Evolutionary conservation across 305 asterid genomes (phyloP), one percentile per base, ranked within the genome.

Genomic region (Nicotiana rustica): DNA sequence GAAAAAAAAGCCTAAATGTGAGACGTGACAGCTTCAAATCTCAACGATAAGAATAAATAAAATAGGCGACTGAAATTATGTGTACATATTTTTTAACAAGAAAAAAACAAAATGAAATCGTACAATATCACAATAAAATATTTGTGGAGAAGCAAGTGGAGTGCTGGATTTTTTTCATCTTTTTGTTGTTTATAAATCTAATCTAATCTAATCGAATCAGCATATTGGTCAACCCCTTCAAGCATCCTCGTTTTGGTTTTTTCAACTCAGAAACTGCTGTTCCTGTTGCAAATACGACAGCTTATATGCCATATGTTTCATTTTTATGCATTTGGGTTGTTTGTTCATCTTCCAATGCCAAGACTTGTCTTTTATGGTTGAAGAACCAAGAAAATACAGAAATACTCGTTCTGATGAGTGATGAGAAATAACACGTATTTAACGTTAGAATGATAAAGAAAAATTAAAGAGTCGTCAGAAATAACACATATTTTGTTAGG

Each of bases 201-300:
- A 49, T 13, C 38, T 71, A 49, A 49, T 83, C 67, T 21, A 75
- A 60, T 83, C 81, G 64, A 75, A 85, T 29, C 33, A 25, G 44
- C 78, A 73, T 75, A 49, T 76, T 86, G 83, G 90, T 86, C 89
- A 88, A 86, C 91, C 86, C 83, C 83, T 83, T 67, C 33, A 68
- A 62, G 79, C 64, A 75, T 75, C 79, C 79, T 75, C 2, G 44
- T 75, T 75, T 75, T 75, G 44, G 41, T 21, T 75, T 75, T 75
- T 49, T 52, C 64, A 75, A 75, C 64, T 75, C 38, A 49, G 44
- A 75, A 73, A 73, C 18, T 75, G 79, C 3, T 49, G 79, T 47
- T 71, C 17, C 78, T 71, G 60, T 44, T 71, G 79, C 79, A 49
- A 73, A 73, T 73, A 73, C 79, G 79, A 71, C 79, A 71, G 19